Conservation (phyloP, 2,329 filamentous ascomycete species). For the Colletotrichum tabaci region DNA sequence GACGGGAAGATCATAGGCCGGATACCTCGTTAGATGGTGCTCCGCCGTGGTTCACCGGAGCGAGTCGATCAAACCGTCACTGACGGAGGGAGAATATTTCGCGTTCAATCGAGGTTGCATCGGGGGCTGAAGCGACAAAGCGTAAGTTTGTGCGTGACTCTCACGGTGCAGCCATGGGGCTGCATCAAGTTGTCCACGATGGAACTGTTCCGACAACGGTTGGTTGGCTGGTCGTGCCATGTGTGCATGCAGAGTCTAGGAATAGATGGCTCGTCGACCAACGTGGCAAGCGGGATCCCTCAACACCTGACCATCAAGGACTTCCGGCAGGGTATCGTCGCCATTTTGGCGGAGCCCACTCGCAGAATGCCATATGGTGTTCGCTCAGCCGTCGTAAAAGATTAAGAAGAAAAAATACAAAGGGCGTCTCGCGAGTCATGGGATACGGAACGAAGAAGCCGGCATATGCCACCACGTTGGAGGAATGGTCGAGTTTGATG, state of each 20-base stretch:
- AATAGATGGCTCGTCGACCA: constrained; percentile 19
- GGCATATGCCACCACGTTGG: neutral
- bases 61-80: constrained; percentile 37
- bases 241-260: constrained; percentile 14
- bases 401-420: neutral
- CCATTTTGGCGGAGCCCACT: neutral
- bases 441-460: constrained; percentile 11
- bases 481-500: constrained; percentile 13
- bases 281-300: neutral
- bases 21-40: constrained; percentile 39
- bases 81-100: constrained; percentile 16
- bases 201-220: constrained; percentile 13
- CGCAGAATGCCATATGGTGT: constrained; percentile 11
- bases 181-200: constrained; percentile 27
- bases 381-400: neutral
- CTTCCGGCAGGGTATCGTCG: constrained; percentile 5
- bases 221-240: constrained; percentile 17
- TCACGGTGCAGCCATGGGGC: neutral
- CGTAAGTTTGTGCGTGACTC: constrained; percentile 13
- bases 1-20: constrained; percentile 41
- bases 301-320: neutral
- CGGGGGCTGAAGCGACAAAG: constrained; percentile 17
- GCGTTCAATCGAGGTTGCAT: constrained; percentile 25
- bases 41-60: constrained; percentile 25
- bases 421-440: constrained; percentile 27